phyloP scores from a whole-genome alignment of 2,329 filamentous ascomycete species.

The Sporothrix inflata region DNA sequence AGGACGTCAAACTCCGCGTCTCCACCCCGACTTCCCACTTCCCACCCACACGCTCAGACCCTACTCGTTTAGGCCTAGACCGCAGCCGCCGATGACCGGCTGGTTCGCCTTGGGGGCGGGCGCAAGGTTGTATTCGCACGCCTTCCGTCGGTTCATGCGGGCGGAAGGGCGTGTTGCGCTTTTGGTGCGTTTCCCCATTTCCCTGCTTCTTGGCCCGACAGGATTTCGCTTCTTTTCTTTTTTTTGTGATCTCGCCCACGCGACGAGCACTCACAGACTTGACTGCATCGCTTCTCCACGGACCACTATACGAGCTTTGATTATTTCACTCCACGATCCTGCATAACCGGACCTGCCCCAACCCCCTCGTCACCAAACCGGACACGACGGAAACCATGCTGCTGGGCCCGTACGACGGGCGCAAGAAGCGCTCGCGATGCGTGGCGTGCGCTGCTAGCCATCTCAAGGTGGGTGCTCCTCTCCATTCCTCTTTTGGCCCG shows the following conservation, averaged over 20 bases:
- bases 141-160: neutral
- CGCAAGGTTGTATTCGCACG: neutral
- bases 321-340: neutral
- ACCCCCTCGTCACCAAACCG: neutral
- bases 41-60: neutral
- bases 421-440: constrained; percentile 12
- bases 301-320: too few species aligned
- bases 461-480: neutral
- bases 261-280: too few species aligned
- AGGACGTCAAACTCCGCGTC: neutral
- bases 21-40: neutral
- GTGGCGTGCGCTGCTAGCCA: constrained; percentile 1
- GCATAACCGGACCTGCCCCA: neutral
- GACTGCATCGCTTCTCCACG: too few species aligned
- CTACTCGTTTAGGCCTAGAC: neutral
- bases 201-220: neutral
- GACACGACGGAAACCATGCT: neutral
- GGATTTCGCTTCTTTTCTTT: neutral
- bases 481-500: too few species aligned
- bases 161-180: neutral
- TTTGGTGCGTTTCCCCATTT: neutral
- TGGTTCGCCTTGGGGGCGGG: too few species aligned
- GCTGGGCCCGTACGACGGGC: constrained; percentile 11
- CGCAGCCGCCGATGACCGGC: neutral
- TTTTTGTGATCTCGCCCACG: neutral